Evolutionary conservation across 2,329 filamentous ascomycete genomes (phyloP).

Genomic region (Clathrospora elynae): DNA sequence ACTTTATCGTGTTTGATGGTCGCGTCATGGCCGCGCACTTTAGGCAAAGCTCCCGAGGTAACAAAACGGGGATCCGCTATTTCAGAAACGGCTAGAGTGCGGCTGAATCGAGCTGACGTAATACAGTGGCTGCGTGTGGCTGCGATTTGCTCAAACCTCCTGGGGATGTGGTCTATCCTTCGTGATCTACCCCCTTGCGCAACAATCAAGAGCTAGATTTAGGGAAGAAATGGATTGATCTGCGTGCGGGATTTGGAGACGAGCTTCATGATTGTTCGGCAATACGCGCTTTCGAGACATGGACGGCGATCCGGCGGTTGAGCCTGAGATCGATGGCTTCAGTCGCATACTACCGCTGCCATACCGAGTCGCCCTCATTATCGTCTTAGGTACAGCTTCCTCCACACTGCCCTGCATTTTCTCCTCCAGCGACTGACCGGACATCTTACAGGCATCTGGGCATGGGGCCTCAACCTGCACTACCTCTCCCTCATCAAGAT

Average conservation of each 20-base stretch:
- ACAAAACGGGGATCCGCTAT: slow-evolving; percentile 2
- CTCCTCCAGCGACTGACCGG: neutral
- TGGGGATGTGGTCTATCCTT: no score
- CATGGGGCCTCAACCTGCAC: slow-evolving; percentile 91
- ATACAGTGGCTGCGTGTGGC: slow-evolving; percentile 25
- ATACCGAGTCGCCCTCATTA: slow-evolving; percentile 83
- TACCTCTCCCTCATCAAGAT: slow-evolving; percentile 80
- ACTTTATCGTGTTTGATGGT: slow-evolving; percentile 30
- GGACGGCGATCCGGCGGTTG: slow-evolving; percentile 75
- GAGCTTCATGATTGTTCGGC: slow-evolving; percentile 26
- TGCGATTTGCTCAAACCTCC: no score
- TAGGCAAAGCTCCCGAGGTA: slow-evolving; percentile 26
- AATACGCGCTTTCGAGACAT: slow-evolving; percentile 51
- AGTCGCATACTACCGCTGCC: slow-evolving; percentile 86
- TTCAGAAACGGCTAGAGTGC: slow-evolving; percentile 14
- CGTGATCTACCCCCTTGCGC: slow-evolving; percentile 31
- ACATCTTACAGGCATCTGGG: slow-evolving; percentile 75
- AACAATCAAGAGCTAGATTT: no score
- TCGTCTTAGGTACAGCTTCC: slow-evolving; percentile 72
- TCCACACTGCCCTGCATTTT: neutral
- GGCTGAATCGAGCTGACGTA: slow-evolving; percentile 32
- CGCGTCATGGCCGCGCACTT: slow-evolving; percentile 38
- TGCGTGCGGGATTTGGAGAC: slow-evolving; percentile 4
- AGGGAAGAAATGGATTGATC: no score
- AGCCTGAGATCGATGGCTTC: slow-evolving; percentile 76